Evolutionary conservation across 208 protist species (phyloP).

Genomic region (Trypanosoma avium): DNA sequence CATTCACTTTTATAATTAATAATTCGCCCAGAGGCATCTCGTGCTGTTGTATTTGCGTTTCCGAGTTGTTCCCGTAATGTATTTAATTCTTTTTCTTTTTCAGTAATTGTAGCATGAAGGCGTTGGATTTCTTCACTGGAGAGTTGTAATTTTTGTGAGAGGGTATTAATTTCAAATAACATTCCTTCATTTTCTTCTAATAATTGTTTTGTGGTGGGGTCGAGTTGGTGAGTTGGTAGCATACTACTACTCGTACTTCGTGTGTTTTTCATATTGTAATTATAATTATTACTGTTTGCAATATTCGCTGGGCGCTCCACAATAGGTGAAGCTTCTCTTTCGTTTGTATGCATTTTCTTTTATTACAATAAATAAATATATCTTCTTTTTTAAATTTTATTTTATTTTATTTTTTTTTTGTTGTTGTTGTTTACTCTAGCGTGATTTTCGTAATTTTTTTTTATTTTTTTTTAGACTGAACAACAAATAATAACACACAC

Average conservation of each 20-base stretch:
- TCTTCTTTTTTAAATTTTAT: constrained; percentile 21
- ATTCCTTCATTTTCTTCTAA: constrained; percentile 66
- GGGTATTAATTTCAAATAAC: constrained; percentile 40
- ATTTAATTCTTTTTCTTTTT: constrained; percentile 34
- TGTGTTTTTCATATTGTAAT: neutral
- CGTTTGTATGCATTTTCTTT: constrained; percentile 2
- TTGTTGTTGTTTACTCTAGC: no score
- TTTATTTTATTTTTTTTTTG: neutral
- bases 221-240: constrained; percentile 33
- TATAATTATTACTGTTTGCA: neutral
- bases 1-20: constrained; percentile 45
- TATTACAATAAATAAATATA: neutral
- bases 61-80: constrained; percentile 47
- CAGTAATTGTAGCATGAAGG: constrained; percentile 16
- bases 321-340: constrained; percentile 1
- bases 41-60: constrained; percentile 28
- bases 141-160: constrained; percentile 38
- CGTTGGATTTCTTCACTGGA: constrained; percentile 22
- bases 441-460: no score
- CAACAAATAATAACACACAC: no score
- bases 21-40: constrained; percentile 27
- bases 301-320: neutral
- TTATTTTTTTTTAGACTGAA: no score
- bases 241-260: constrained; percentile 30
- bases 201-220: constrained; percentile 34